Evolutionary conservation across 345 rosid genomes (phyloP).

Genomic region (Eucalyptus marginata): DNA sequence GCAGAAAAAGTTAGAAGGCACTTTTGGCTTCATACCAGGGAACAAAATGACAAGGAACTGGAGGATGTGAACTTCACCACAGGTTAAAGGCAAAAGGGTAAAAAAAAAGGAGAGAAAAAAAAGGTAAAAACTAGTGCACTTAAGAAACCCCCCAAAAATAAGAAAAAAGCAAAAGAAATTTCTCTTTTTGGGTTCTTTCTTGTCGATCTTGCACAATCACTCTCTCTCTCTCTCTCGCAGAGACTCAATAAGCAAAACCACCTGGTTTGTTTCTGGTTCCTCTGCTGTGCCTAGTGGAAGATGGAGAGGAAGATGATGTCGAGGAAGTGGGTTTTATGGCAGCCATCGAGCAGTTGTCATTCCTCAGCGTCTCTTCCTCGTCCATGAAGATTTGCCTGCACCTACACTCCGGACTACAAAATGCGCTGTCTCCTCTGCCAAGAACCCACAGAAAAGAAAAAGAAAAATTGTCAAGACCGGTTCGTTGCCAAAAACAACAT

Average conservation of each 20-base stretch:
- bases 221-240: neutral
- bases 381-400: slow-evolving; percentile 76
- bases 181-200: neutral
- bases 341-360: slow-evolving; percentile 32
- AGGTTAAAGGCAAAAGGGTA: neutral
- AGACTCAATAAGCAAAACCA: slow-evolving; percentile 44
- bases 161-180: neutral
- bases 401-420: slow-evolving; percentile 92
- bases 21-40: slow-evolving; percentile 14
- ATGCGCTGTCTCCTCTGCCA: slow-evolving; percentile 66
- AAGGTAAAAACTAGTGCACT: neutral
- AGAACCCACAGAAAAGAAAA: neutral
- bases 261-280: slow-evolving; percentile 39
- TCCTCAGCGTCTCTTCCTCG: slow-evolving; percentile 45
- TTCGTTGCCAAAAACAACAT: neutral
- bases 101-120: neutral
- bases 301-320: slow-evolving; percentile 14
- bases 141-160: neutral
- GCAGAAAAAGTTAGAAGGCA: neutral
- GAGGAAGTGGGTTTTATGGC: slow-evolving; percentile 16
- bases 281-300: slow-evolving; percentile 22
- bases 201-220: neutral
- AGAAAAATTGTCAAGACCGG: neutral
- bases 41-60: slow-evolving; percentile 8
- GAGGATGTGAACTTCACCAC: slow-evolving; percentile 6